Conservation (phyloP, 345 rosid species). For the Orychophragmus violaceus region DNA sequence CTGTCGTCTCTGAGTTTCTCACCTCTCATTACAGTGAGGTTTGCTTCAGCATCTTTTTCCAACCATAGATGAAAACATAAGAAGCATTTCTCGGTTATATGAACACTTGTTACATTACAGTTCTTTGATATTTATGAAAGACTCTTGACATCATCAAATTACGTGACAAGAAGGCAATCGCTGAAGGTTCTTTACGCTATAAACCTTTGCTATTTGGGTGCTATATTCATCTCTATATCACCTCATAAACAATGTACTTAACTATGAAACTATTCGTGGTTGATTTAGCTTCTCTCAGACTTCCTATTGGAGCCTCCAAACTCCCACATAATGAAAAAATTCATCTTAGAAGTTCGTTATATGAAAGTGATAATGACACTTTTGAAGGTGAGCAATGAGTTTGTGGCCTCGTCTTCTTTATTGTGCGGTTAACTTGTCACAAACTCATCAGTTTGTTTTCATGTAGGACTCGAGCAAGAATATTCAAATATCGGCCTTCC, state of each 20-base stretch:
- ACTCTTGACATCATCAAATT: slow-evolving; percentile 79
- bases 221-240: not conserved
- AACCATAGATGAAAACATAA: slow-evolving; percentile 3
- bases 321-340: slow-evolving; percentile 88
- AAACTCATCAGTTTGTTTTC: not conserved
- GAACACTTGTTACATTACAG: slow-evolving; percentile 40
- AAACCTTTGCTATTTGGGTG: not conserved
- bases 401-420: not conserved
- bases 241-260: not conserved
- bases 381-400: slow-evolving; percentile 51
- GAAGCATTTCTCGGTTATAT: not conserved
- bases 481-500: slow-evolving; percentile 85
- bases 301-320: slow-evolving; percentile 85
- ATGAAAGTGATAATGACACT: slow-evolving; percentile 91
- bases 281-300: slow-evolving; percentile 77
- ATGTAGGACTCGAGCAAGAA: slow-evolving; percentile 86
- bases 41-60: slow-evolving; percentile 16
- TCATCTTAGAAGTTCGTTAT: slow-evolving; percentile 78
- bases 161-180: slow-evolving; percentile 97
- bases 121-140: slow-evolving; percentile 82
- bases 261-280: slow-evolving; percentile 21
- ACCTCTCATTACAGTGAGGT: slow-evolving; percentile 86
- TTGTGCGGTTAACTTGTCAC: not conserved
- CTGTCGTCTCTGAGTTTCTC: slow-evolving; percentile 70
- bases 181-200: slow-evolving; percentile 59